Evolutionary conservation across 2,329 filamentous ascomycete genomes (phyloP), one percentile per base, ranked within the genome.

Genomic region (Ophiosphaerella narmari): DNA sequence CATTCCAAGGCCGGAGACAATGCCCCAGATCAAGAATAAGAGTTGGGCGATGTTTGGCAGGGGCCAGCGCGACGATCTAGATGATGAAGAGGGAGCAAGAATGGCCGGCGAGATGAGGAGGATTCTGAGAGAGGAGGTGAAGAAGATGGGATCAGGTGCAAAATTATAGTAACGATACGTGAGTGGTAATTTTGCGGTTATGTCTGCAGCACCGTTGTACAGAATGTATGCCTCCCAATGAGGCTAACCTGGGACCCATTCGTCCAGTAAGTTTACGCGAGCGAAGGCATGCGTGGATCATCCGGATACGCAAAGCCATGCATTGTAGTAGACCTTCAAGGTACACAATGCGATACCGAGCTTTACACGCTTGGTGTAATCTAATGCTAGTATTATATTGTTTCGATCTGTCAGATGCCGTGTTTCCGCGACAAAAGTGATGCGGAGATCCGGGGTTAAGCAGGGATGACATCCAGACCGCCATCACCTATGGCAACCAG

Each of bases 31-130:
- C 32, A 75, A 77, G 49, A 75, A 73, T 61, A 82, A 82, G 77
- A 86, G 85, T 68, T 92, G 91, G 76, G 90, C 87, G 39, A 92
- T 92, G 89, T 93, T 93, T 76, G 90, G 89, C 1, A 75, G 86
- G 12, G 90, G 90, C 0, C 79, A 82, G 67, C 77, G 90, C 47
- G 84, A 87, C 57, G 89, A 93, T 54, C 67, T 93, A 47, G 89
- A 92, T 62, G 89, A 92, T 34, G 86, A 89, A 9, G 89, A 92
- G 59, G 90, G 83, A 0, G 79, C 69, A 14, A 75, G 66, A 48
- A 67, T 93, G 54, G 87, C 87, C 6, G 78, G 70, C 37, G 75
- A 78, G 61, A 72, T 74, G 66, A 66, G 78, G 48, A 65, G 58
- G 29, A 73, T 72, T n/a, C 44, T 80, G 35, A 66, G 64, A 42